These are phyloP conservation scores for Sabuloglossum arenarium DNA, from an alignment of 495 filamentous ascomycete species.

Conservation along the genomic window DNA sequence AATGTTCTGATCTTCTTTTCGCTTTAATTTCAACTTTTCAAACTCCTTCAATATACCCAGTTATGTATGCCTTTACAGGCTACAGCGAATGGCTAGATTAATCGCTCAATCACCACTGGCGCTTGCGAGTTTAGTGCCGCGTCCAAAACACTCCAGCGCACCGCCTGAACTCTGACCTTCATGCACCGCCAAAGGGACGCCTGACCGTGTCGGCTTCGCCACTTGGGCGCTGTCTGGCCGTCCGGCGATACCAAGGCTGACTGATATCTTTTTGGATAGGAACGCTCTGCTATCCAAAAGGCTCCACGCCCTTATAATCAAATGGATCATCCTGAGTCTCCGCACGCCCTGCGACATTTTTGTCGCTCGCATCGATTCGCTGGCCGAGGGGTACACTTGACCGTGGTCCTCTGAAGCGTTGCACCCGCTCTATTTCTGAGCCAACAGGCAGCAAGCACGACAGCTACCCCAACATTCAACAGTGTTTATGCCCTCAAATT, in stretches of 20 bases:
- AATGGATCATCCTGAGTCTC: background rate
- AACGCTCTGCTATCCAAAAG: background rate
- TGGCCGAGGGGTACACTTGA: background rate
- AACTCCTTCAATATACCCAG: background rate
- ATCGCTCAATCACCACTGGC: background rate
- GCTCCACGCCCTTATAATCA: background rate
- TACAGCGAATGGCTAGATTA: background rate
- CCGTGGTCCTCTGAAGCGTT: background rate
- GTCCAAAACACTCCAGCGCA: background rate
- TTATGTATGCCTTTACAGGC: too few species aligned
- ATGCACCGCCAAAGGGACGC: background rate
- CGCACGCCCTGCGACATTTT: background rate
- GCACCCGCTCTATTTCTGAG: background rate
- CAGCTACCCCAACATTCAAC: background rate
- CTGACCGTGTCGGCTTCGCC: background rate
- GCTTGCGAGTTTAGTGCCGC: background rate
- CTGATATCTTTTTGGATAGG: background rate
- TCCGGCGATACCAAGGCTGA: background rate
- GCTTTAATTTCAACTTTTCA: background rate
- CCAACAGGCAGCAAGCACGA: slow-evolving; percentile 2
- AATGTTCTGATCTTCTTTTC: background rate
- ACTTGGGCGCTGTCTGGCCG: background rate
- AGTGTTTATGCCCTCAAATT: background rate
- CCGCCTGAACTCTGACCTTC: background rate
- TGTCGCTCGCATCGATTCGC: background rate